Evolutionary conservation across 768 basidiomycete species (phyloP), one percentile per base, ranked within the genome.

Genomic region (Myochromella boudieri): DNA sequence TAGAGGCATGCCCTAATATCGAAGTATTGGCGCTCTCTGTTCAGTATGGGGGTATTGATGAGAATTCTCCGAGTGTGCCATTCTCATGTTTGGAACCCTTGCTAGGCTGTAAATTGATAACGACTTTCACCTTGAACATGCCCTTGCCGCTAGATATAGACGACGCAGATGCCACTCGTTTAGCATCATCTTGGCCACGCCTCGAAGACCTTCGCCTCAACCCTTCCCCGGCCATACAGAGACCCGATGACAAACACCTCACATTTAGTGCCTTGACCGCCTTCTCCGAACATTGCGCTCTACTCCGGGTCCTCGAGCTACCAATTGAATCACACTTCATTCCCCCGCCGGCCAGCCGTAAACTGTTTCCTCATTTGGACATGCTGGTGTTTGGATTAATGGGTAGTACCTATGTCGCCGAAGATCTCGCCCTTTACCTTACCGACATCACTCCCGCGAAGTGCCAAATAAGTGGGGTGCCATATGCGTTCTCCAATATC

Each of bases 81-180:
- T 54, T 54, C 28, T 11, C 48, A 20, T 26, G 18, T 5, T 28
- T 54, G 17, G 41, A 42, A 26, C 48, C 52, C 20, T 41, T 54
- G 3, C 15, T 54, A n/a, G 12, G 12, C 4, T 49, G 52, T 33
- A 32, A 12, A 25, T 49, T 45, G 14, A 29, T 54, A 21, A 44
- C 25, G 14, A 25, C 20, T 15, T 40, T 54, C 29, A 33, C 34
- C 3, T 17, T 54, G 22, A 25, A 28, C 12, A 34, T 37, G 37
- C 25, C 38, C 36, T 18, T 20, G 3, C 48, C 44, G 11, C 21
- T 54, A 26, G 52, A 54, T 15, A 42, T 54, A 8, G 37, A 49
- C 44, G 44, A 54, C 17, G 18, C 22, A 6, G 40, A 39, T 12
- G 48, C 39, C 21, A 22, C 41, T 4, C 32, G 14, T 18, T 31